Evolutionary conservation across 345 rosid species (phyloP).

Genomic region (Lagerstroemia speciosa): DNA sequence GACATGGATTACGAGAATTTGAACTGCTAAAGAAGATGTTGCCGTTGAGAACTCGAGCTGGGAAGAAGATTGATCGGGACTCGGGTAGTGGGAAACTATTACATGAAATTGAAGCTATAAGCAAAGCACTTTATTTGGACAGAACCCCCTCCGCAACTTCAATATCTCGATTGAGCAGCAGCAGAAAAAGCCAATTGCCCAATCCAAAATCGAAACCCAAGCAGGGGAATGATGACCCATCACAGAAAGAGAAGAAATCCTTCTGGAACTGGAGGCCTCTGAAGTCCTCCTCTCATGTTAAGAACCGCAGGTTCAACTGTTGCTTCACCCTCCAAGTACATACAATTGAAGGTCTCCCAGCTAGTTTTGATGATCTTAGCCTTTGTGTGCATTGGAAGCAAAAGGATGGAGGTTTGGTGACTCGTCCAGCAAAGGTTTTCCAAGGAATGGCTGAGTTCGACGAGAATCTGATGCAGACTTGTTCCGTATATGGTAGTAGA

Average conservation of each 20-base stretch:
- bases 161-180: slow-evolving; percentile 22
- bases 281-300: slow-evolving; percentile 57
- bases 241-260: slow-evolving; percentile 69
- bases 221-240: slow-evolving; percentile 26
- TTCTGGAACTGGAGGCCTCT: slow-evolving; percentile 87
- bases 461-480: slow-evolving; percentile 62
- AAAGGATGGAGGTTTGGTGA: slow-evolving; percentile 54
- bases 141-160: slow-evolving; percentile 29
- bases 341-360: slow-evolving; percentile 58
- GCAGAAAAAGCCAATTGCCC: slow-evolving; percentile 22
- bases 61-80: slow-evolving; percentile 44
- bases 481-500: slow-evolving; percentile 70
- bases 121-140: slow-evolving; percentile 64
- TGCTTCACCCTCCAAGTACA: slow-evolving; percentile 78
- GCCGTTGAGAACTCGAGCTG: slow-evolving; percentile 44
- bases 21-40: slow-evolving; percentile 20
- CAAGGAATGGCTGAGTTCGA: slow-evolving; percentile 64
- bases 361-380: slow-evolving; percentile 38
- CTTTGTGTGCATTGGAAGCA: slow-evolving; percentile 83
- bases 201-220: slow-evolving; percentile 33
- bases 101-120: slow-evolving; percentile 63
- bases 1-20: background rate
- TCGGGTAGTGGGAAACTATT: slow-evolving; percentile 45
- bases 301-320: slow-evolving; percentile 59
- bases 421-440: slow-evolving; percentile 54